Base-by-base conservation (phyloP, 2,329 filamentous ascomycete species). In the Akanthomyces lecanii region DNA sequence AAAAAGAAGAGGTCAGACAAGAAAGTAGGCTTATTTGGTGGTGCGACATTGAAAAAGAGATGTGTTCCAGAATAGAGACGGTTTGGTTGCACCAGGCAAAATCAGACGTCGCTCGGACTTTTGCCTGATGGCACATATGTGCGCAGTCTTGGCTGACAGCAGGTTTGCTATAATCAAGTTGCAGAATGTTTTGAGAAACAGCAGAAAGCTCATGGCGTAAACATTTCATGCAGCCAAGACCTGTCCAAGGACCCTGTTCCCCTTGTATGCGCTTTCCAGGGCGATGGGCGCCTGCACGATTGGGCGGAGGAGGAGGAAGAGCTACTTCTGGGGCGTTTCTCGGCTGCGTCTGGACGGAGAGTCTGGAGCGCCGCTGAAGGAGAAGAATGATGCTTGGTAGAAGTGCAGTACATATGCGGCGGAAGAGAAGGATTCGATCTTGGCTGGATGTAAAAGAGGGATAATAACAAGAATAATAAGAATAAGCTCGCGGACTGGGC, bases 221-320 rank as follows among this genome's bases (percentile, higher is more conserved):
- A 36, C 33, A 36, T 7, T 1, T 36, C 8, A 40, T 57, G 54
- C 54, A 57, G 54, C 54, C 54, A 57, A 57, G 54, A 45, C 54
- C 44, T 57, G 45, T 57, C 42, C 23, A 47, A 36, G 53, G 25
- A 44, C 53, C 53, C 53, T 25, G 23, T n/a, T 25, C 23, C 12
- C 53, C 5, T 55, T 28, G 5, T 28, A n/a, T 47, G 25, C 45
- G 45, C 45, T 48, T 28, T 25, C 21, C 45, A 48, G 45, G 21
- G 42, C 54, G 54, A 57, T 57, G 54, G 54, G 54, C 54, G 54
- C 23, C 54, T 57, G 54, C 54, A 47, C 14, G 23, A 48, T n/a
- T 30, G 28, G 30, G 12, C n/a, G 51, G 21, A 21, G 21, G 21
- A 21, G 30, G n/a, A 25, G 23, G 21, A 23, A 7, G 33, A 40